These are phyloP conservation scores for Nigrograna mackinnonii DNA, from an alignment of 2,329 filamentous ascomycete genomes.

Conservation along the genomic window DNA sequence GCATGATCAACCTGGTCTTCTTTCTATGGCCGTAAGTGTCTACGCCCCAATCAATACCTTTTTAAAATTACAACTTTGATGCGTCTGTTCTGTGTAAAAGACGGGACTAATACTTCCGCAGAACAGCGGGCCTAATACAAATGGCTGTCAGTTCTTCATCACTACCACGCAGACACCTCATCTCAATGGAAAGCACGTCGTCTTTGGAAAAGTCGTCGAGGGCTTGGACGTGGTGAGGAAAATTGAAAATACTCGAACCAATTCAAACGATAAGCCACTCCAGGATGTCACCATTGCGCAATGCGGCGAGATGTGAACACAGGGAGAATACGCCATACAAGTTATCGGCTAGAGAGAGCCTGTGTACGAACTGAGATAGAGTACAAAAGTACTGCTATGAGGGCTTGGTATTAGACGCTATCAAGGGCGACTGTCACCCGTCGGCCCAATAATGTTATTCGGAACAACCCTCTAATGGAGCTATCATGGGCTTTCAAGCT, in stretches of 20 bases:
- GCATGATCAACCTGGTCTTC: slow-evolving; percentile 77
- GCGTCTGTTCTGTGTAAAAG: neutral
- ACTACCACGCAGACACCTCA: slow-evolving; percentile 83
- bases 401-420: too few relatives aligned
- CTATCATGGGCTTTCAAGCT: too few relatives aligned
- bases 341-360: too few relatives aligned
- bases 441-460: too few relatives aligned
- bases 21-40: slow-evolving; percentile 86
- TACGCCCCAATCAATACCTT: neutral
- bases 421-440: too few relatives aligned
- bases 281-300: slow-evolving; percentile 82
- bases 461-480: too few relatives aligned
- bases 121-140: slow-evolving; percentile 91
- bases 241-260: slow-evolving; percentile 85
- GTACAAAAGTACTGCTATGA: too few relatives aligned
- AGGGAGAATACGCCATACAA: neutral
- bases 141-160: slow-evolving; percentile 97
- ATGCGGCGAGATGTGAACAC: slow-evolving; percentile 90
- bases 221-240: slow-evolving; percentile 91
- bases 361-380: too few relatives aligned
- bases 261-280: slow-evolving; percentile 77
- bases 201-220: slow-evolving; percentile 88
- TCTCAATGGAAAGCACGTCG: slow-evolving; percentile 90
- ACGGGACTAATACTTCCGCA: slow-evolving; percentile 40
- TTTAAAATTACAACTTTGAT: neutral